Percentiles rank a stretch among this genome's conserved stretches.
These are phyloP conservation scores for Thielaviopsis punctulata DNA, from an alignment of 2,329 filamentous ascomycete species.

Conservation along the genomic window DNA sequence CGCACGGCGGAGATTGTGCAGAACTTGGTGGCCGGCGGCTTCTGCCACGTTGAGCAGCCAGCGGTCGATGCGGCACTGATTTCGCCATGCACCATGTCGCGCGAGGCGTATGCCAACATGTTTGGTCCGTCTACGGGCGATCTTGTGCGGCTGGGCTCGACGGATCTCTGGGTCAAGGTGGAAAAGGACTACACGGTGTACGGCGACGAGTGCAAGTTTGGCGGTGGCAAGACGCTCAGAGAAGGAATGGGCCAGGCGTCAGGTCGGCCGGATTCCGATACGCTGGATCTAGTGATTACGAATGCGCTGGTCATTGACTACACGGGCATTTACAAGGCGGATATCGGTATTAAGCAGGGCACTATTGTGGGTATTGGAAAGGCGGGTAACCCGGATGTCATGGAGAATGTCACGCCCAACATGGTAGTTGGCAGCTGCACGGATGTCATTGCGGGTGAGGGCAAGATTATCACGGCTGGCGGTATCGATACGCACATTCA, in stretches of 20 bases:
- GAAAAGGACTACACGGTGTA: slow-evolving; percentile 73
- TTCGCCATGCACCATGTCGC: slow-evolving; percentile 52
- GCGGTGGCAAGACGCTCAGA: slow-evolving; percentile 80
- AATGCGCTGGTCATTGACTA: slow-evolving; percentile 86
- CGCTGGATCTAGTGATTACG: slow-evolving; percentile 69
- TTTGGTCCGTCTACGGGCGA: slow-evolving; percentile 88
- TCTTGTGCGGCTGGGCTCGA: slow-evolving; percentile 61
- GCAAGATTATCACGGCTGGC: slow-evolving; percentile 79
- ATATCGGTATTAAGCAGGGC: slow-evolving; percentile 83
- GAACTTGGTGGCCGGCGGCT: slow-evolving; percentile 53
- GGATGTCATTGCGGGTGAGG: slow-evolving; percentile 80
- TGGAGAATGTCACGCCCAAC: slow-evolving; percentile 65
- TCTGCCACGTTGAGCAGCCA: slow-evolving; percentile 59
- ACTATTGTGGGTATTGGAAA: slow-evolving; percentile 81
- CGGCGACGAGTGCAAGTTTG: slow-evolving; percentile 90
- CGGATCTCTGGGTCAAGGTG: slow-evolving; percentile 78
- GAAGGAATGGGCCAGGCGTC: slow-evolving; percentile 93
- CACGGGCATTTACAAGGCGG: slow-evolving; percentile 87
- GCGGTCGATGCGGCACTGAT: slow-evolving; percentile 34
- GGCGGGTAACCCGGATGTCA: slow-evolving; percentile 90
- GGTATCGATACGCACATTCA: slow-evolving; percentile 85
- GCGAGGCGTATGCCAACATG: slow-evolving; percentile 68
- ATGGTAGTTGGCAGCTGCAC: slow-evolving; percentile 79
- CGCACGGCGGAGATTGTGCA: slow-evolving; percentile 49
- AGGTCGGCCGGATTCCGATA: slow-evolving; percentile 52